A percentile compares a stretch with the other conserved stretches of the same genome.
phyloP scores from a whole-genome alignment of 805 yeast genomes.

The Ogataea ramenticola region DNA sequence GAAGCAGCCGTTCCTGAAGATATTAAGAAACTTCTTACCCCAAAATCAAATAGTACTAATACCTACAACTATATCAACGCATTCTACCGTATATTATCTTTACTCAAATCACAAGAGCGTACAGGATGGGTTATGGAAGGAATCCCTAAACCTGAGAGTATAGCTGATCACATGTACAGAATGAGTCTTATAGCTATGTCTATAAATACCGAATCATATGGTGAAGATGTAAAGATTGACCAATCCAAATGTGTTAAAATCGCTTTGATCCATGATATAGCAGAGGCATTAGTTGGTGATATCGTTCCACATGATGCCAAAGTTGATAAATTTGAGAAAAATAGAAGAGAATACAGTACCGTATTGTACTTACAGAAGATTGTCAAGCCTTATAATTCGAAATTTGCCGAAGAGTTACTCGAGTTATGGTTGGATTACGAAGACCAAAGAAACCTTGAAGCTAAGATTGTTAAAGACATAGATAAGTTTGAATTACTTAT shows the following conservation, averaged over 20 bases:
- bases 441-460: constrained; percentile 72
- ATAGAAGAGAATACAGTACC: constrained; percentile 69
- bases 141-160: constrained; percentile 52
- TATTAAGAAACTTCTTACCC: constrained; percentile 24
- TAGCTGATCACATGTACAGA: constrained; percentile 94
- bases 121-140: constrained; percentile 91
- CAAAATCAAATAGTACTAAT: constrained; percentile 4
- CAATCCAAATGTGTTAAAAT: constrained; percentile 71
- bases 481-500: constrained; percentile 85
- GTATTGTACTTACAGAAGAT: constrained; percentile 58
- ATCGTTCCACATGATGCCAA: constrained; percentile 71
- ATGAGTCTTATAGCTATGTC: constrained; percentile 81
- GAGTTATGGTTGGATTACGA: constrained; percentile 88
- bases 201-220: constrained; percentile 30
- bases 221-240: constrained; percentile 29
- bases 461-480: constrained; percentile 85
- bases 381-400: constrained; percentile 55
- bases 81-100: constrained; percentile 52
- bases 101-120: constrained; percentile 71
- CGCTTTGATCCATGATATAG: constrained; percentile 88
- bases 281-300: constrained; percentile 92
- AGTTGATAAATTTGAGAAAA: constrained; percentile 74
- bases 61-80: constrained; percentile 24
- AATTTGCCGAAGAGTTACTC: constrained; percentile 55
- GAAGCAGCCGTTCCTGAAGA: constrained; percentile 33